Evolutionary conservation across 2,329 filamentous ascomycete genomes (phyloP), one percentile per base, ranked within the genome.

Genomic region (Claviceps spartinae): DNA sequence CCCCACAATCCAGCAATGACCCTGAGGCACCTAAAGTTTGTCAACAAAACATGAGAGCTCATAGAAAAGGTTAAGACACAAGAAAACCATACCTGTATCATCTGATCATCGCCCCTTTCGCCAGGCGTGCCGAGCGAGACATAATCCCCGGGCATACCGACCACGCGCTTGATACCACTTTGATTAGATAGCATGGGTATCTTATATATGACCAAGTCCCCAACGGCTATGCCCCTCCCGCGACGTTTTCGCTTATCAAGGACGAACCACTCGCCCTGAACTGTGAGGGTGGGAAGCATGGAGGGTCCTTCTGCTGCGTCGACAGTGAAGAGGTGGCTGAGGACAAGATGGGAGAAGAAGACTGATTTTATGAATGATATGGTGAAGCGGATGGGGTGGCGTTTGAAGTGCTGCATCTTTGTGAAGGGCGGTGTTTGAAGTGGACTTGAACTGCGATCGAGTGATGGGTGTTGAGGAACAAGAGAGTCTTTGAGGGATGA

Each of bases 1-100:
- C 2, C 93, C 93, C 2, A 82, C 79, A 6, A 96, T 72, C 81
- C 88, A 97, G 61, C 89, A 94, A 72, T 98, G 93, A 1, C 93
- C 93, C 62, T 86, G 75, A 0, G 93, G 93, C 16, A 98, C 81
- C 86, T 94, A 61, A n/a, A 52, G n/a, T 5, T 26, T 9, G 22
- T 26, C 26, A 45, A n/a, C 22, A n/a, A 45, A n/a, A 16, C 16
- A 16, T 24, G 42, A 5, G 26, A 45, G 43, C 1, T 34, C 30
- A 34, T 34, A 13, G 22, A 30, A 44, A 16, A 44, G 13, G 8
- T n/a, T 1, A 42, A 26, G 11, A 26, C 4, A 26, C 20, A 14
- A 11, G 20, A 14, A 16, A 36, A 37, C 22, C 60, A 45, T 61
- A 86, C 86, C 74, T 86, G 81, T 18, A 88, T 75, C 78, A 87